These are phyloP conservation scores for Mytilinidion resinicola DNA, from an alignment of 495 filamentous ascomycete species.

Conservation along the genomic window DNA sequence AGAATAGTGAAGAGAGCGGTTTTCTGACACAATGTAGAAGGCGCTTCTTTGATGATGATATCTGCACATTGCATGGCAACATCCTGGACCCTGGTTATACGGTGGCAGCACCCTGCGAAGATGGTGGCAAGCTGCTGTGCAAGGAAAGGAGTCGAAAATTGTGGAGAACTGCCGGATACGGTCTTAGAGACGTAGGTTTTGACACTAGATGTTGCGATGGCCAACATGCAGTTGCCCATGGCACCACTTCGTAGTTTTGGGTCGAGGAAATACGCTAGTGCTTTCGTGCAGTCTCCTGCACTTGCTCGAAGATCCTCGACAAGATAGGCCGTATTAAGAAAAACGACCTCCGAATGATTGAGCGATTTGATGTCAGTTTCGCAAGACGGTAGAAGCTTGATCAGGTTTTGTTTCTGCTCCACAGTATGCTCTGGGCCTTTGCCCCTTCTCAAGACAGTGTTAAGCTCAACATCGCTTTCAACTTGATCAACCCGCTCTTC, in stretches of 20 bases:
- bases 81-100: slow-evolving; percentile 80
- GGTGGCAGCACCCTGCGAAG: slow-evolving; percentile 83
- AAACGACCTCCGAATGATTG: slow-evolving; percentile 82
- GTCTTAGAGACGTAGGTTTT: slow-evolving; percentile 67
- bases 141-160: slow-evolving; percentile 77
- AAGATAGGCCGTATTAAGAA: slow-evolving; percentile 77
- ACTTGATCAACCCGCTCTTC: slow-evolving; percentile 79
- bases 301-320: slow-evolving; percentile 79
- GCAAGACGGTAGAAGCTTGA: slow-evolving; percentile 62
- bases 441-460: slow-evolving; percentile 79
- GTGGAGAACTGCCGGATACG: slow-evolving; percentile 58
- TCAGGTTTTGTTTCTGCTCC: slow-evolving; percentile 72
- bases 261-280: slow-evolving; percentile 85
- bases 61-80: slow-evolving; percentile 76
- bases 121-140: slow-evolving; percentile 79
- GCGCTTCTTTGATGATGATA: slow-evolving; percentile 72
- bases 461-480: slow-evolving; percentile 93
- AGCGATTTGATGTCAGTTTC: slow-evolving; percentile 71
- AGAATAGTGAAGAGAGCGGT: slow-evolving; percentile 84
- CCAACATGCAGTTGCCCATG: slow-evolving; percentile 79
- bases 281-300: slow-evolving; percentile 79
- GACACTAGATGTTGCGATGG: slow-evolving; percentile 67
- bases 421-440: slow-evolving; percentile 67
- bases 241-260: slow-evolving; percentile 71
- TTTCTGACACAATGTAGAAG: slow-evolving; percentile 84